Base-by-base conservation (phyloP, 495 filamentous ascomycete species). In the Staphylotrichum tortipilum region DNA sequence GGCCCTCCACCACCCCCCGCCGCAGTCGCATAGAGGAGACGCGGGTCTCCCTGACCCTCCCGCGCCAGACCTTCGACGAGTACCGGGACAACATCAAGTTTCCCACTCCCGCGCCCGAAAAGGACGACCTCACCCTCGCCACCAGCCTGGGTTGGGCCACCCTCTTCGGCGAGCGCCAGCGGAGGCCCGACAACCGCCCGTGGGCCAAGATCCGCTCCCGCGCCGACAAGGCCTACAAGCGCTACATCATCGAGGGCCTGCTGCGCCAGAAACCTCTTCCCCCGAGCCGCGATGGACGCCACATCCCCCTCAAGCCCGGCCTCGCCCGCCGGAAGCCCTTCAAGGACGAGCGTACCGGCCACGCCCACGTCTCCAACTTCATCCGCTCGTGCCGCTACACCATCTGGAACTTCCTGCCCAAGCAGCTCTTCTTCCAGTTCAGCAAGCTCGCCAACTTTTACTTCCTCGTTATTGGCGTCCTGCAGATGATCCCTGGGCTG, bases 371-470 rank as follows among this genome's bases (percentile, higher is more conserved):
- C 18, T 75, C 71, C 22, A 95, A 95, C 63, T 83, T 73, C 44
- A 91, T 95, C 56, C 80, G 87, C 14, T 90, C 86, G 6, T 86
- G 82, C 56, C 77, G 89, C 44, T 95, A 95, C 59, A 92, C 84
- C 24, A 65, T 89, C 15, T 94, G 82, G 78, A 86, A 86, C 65
- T 95, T 95, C 62, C 65, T 95, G 23, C 89, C 89, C 8, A 86
- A 88, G 53, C 89, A 95, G 61, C 63, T 95, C 10, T 80, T 88
- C 56, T 88, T 88, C 33, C 89, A 95, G 62, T 92, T 94, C 62
- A 90, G 87, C 44, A 90, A 94, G 59, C 67, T 95, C 41, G 89
- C 88, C 52, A 95, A 95, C 60, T 94, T 91, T 58, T 88, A 87
- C 64, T 95, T 95, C 66, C 73, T 95, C 38, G 78, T 89, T 43